Evolutionary conservation across 2,329 filamentous ascomycete genomes (phyloP), one percentile per base, ranked within the genome.

Genomic region (Cordyceps militaris): DNA sequence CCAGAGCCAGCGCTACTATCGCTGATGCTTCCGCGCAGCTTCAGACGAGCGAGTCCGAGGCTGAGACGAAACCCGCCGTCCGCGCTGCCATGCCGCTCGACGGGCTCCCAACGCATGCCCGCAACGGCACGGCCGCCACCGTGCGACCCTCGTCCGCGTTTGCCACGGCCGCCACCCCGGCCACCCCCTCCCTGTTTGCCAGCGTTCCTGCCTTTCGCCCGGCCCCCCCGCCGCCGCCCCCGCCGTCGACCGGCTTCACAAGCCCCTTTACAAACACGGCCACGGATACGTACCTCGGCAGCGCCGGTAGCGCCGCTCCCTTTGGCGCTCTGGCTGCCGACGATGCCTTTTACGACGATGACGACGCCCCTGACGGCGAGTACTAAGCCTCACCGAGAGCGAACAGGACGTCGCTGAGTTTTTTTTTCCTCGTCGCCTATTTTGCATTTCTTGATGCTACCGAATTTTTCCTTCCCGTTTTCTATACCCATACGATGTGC

Each of bases 1-100:
- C 63, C 28, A 67, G 65, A 51, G 70, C 70, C 28, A 65, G 57
- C 66, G 69, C 63, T 70, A 72, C 69, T 23, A 70, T 72, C 65
- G 67, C 69, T 50, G 63, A 64, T 52, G 59, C 64, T 55, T 59
- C 66, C 4, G 63, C 65, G 5, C 64, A 66, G 61, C 63, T 66
- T 21, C 65, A 66, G 52, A 64, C 63, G 48, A 66, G 67, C 61
- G 67, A 69, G 51, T 69, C 67, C 21, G 61, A 59, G 14, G 9
- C 28, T 24, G 52, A 58, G 11, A 42, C n/a, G 21, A n/a, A n/a
- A n/a, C n/a, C n/a, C n/a, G 46, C 46, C 61, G 3, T 58, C 59
- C 32, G 23, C 34, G 4, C 34, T n/a, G 30, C n/a, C 28, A 14
- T 9, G 11, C 26, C 3, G 7, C 23, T 13, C n/a, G 13, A 6